Conservation (phyloP, 768 basidiomycete genomes). For the Tephrocybe sp. region DNA sequence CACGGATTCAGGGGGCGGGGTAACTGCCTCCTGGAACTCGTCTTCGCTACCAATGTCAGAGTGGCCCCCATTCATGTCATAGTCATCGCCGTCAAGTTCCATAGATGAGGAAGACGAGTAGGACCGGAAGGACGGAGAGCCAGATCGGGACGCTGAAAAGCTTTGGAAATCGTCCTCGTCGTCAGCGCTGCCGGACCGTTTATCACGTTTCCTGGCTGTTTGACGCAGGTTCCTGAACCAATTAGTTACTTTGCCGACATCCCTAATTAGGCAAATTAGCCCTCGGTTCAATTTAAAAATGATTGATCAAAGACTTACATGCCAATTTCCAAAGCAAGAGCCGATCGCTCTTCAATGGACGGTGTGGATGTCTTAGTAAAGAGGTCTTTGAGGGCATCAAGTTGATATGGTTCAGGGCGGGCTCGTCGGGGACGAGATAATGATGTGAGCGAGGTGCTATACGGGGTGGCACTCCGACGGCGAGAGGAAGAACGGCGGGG, state of each 20-base stretch:
- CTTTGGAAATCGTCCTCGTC: constrained; percentile 49
- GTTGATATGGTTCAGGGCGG: constrained; percentile 77
- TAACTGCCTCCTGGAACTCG: constrained; percentile 73
- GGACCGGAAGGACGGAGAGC: constrained; percentile 49
- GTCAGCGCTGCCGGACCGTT: constrained; percentile 45
- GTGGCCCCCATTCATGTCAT: constrained; percentile 39
- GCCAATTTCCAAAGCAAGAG: constrained; percentile 73
- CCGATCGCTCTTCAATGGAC: constrained; percentile 76
- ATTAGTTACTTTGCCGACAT: constrained; percentile 82
- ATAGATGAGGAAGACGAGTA: constrained; percentile 54
- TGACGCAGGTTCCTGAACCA: constrained; percentile 88
- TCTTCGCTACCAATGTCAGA: constrained; percentile 69
- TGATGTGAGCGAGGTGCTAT: constrained; percentile 35
- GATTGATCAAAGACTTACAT: constrained; percentile 47
- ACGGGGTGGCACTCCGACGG: constrained; percentile 45
- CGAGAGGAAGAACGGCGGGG: constrained; percentile 36
- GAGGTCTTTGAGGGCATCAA: constrained; percentile 71
- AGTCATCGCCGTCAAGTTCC: constrained; percentile 50
- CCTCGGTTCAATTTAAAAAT: constrained; percentile 14
- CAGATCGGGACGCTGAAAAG: constrained; percentile 51
- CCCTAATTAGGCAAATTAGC: constrained; percentile 42
- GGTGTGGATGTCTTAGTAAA: constrained; percentile 70
- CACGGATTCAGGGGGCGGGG: constrained; percentile 60
- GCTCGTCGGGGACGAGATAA: constrained; percentile 65
- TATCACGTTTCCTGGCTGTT: constrained; percentile 72